These are phyloP conservation scores for Fonsecaea multimorphosa DNA, from an alignment of 2,329 filamentous ascomycete species.

Conservation along the genomic window DNA sequence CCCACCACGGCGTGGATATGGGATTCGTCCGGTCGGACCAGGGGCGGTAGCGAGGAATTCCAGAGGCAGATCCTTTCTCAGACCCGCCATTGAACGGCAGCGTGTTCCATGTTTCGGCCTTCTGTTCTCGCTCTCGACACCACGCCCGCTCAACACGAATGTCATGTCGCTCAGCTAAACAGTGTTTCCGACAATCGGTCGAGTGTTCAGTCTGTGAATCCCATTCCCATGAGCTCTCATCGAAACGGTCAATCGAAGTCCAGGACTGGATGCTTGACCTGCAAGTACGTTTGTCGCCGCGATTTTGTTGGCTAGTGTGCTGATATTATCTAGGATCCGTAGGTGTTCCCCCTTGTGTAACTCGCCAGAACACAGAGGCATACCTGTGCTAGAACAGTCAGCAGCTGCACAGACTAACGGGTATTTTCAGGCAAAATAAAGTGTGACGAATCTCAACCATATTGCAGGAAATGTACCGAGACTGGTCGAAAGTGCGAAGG, in stretches of 20 bases:
- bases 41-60: background rate
- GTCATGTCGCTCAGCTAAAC: background rate
- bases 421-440: conserved; percentile 39
- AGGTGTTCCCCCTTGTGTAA: background rate
- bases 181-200: background rate
- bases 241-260: conserved; percentile 29
- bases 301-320: background rate
- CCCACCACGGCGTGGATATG: background rate
- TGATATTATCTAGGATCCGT: conserved; percentile 13
- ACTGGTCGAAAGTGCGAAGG: conserved; percentile 41
- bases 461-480: conserved; percentile 39
- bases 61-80: background rate
- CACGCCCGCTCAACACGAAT: background rate
- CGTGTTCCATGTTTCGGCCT: background rate
- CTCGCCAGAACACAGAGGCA: background rate
- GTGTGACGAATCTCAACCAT: conserved; percentile 41
- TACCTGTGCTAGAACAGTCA: background rate
- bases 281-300: conserved; percentile 29
- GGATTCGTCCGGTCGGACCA: background rate
- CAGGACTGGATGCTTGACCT: conserved; percentile 37
- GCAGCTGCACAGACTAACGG: conserved; percentile 16
- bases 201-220: conserved; percentile 7
- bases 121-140: background rate
- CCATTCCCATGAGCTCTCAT: conserved; percentile 13
- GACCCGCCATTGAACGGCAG: background rate